Percentiles rank a stretch among this genome's conserved stretches.
phyloP scores from a whole-genome alignment of 345 rosid genomes.

The Populus alba region DNA sequence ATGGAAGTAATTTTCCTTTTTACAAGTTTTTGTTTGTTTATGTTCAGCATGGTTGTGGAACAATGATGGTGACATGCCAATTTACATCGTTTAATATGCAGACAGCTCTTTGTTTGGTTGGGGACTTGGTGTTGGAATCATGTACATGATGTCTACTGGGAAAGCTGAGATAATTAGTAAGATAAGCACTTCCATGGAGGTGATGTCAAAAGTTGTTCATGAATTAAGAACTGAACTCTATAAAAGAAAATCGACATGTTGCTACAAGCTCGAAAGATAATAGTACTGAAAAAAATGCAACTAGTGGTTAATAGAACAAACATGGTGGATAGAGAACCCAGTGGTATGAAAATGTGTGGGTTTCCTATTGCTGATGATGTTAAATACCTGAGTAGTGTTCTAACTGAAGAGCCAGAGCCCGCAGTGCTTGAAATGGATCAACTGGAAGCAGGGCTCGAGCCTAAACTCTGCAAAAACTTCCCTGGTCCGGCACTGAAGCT shows the following conservation, averaged over 20 bases:
- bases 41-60: too few species aligned
- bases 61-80: too few species aligned
- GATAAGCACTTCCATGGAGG: constrained; percentile 59
- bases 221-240: constrained; percentile 65
- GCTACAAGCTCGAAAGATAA: constrained; percentile 22
- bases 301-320: constrained; percentile 21
- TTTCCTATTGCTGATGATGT: constrained; percentile 39
- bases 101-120: constrained; percentile 55
- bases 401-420: constrained; percentile 69
- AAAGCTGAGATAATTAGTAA: constrained; percentile 61
- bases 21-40: too few species aligned
- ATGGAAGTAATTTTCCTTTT: too few species aligned
- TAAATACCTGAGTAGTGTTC: constrained; percentile 71
- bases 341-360: constrained; percentile 23
- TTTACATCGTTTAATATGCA: constrained; percentile 16
- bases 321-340: constrained; percentile 22
- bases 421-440: constrained; percentile 52
- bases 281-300: constrained; percentile 17
- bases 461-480: constrained; percentile 80
- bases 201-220: constrained; percentile 61
- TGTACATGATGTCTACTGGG: constrained; percentile 80
- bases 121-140: constrained; percentile 68
- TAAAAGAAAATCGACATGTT: constrained; percentile 41
- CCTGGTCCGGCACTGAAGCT: constrained; percentile 25
- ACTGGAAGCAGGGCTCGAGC: constrained; percentile 76